Evolutionary conservation across 768 basidiomycete species (phyloP), one percentile per base, ranked within the genome.

Genomic region (Termitomyces sp.): DNA sequence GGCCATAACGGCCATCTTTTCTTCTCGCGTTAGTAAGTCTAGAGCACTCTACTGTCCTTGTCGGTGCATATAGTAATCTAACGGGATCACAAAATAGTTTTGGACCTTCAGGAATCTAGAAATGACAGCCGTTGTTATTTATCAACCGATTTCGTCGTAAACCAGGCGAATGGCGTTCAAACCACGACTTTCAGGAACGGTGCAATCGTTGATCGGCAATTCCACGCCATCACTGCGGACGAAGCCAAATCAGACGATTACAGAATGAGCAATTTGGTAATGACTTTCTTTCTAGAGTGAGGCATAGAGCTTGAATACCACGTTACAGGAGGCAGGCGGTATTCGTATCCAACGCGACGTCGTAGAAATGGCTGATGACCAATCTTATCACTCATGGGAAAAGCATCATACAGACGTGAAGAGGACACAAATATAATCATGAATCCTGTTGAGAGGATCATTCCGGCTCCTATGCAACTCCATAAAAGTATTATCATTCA

Each of bases 1-100:
- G 49, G 64, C 64, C 8, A 43, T 61, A 6, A 64, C 64, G 4
- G 61, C 64, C 6, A 64, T 64, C 9, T 64, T 63, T 34, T 64
- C 64, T 4, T 34, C 46, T 13, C 64, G 47, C 29, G 64, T 64
- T 20, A 64, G 64, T 64, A 43, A 59, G 64, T 64, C 39, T 26
- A 46, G 18, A 12, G 14, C 18, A 18, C 13, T 8, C 39, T 44
- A 24, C 16, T 3, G 31, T 48, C 18, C 16, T 24, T 24, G 34
- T 26, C 12, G 41, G 16, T 22, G 22, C 18, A 12, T 41, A 29
- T 16, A 22, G 10, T 29, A 6, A 29, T 14, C 10, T 46, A n/a
- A 16, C n/a, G 9, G 5, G 7, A 24, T 18, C 5, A 13, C n/a
- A 1, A 10, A 20, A 29, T 57, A 62, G 63, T 64, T 32, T 41